These are phyloP conservation scores for Catunica adiposa DNA, from an alignment of 2,329 filamentous ascomycete genomes.

Conservation along the genomic window DNA sequence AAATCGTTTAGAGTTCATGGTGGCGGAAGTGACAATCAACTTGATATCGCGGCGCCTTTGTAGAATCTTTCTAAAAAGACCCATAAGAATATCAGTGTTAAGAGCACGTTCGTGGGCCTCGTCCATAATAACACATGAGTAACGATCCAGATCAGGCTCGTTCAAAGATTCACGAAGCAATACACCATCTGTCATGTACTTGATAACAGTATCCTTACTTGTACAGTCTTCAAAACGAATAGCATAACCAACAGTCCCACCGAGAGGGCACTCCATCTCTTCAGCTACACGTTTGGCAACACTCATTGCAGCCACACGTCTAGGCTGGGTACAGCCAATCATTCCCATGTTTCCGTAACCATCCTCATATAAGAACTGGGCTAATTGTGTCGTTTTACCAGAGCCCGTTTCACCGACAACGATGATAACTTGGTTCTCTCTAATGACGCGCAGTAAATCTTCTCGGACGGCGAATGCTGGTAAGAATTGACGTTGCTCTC, in stretches of 20 bases:
- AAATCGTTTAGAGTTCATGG: conserved; percentile 95
- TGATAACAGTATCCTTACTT: conserved; percentile 85
- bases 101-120: conserved; percentile 93
- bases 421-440: conserved; percentile 93
- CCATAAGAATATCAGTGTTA: conserved; percentile 96
- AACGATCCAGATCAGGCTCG: conserved; percentile 83
- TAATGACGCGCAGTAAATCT: conserved; percentile 75
- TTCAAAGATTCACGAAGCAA: conserved; percentile 83
- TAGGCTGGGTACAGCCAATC: conserved; percentile 92
- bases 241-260: conserved; percentile 79
- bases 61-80: conserved; percentile 91
- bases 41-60: conserved; percentile 81
- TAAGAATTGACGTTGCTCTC: conserved; percentile 81
- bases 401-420: conserved; percentile 96
- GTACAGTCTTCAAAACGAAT: conserved; percentile 98
- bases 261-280: conserved; percentile 90
- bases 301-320: conserved; percentile 96
- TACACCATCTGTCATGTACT: conserved; percentile 98
- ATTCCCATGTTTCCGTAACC: conserved; percentile 76
- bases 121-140: conserved; percentile 98
- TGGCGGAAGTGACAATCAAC: conserved; percentile 92
- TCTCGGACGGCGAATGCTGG: conserved; percentile 94
- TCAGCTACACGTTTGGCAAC: conserved; percentile 96
- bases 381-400: conserved; percentile 92
- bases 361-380: conserved; percentile 90